phyloP scores from a whole-genome alignment of 2,329 filamentous ascomycete genomes.

The Ploettnerulaceae sp. region DNA sequence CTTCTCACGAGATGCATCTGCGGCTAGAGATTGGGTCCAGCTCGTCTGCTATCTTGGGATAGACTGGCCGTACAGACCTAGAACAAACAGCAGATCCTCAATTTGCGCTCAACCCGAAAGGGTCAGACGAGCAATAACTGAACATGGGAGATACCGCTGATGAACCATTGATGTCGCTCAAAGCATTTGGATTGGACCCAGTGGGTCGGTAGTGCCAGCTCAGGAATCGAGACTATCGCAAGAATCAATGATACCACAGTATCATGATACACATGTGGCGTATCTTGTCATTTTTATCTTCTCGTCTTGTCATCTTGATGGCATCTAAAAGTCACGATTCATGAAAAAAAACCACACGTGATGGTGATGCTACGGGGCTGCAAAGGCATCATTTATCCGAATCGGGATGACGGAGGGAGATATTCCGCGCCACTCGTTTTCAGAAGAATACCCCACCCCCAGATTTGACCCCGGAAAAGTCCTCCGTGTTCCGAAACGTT shows the following conservation, averaged over 20 bases:
- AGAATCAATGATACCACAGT: background rate
- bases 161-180: background rate
- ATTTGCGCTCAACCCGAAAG: constrained; percentile 10
- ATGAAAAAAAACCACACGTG: constrained; percentile 1
- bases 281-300: background rate
- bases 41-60: constrained; percentile 4
- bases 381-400: background rate
- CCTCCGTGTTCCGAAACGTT: constrained; percentile 15
- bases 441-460: constrained; percentile 12
- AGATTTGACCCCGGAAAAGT: constrained; percentile 16
- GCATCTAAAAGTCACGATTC: background rate
- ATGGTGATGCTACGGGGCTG: background rate
- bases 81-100: background rate
- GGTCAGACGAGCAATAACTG: constrained; percentile 11
- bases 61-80: background rate
- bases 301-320: too few species aligned
- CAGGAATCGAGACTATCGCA: background rate
- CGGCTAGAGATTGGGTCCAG: background rate
- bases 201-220: background rate
- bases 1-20: constrained; percentile 9
- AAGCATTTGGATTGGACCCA: background rate
- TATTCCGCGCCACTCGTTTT: constrained; percentile 5
- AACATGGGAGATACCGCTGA: background rate
- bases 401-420: constrained; percentile 1
- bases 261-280: background rate